A percentile compares a stretch with the other conserved stretches of the same genome.
Evolutionary conservation across 805 yeast genomes (phyloP).

Genomic region (Candida odintsovae): DNA sequence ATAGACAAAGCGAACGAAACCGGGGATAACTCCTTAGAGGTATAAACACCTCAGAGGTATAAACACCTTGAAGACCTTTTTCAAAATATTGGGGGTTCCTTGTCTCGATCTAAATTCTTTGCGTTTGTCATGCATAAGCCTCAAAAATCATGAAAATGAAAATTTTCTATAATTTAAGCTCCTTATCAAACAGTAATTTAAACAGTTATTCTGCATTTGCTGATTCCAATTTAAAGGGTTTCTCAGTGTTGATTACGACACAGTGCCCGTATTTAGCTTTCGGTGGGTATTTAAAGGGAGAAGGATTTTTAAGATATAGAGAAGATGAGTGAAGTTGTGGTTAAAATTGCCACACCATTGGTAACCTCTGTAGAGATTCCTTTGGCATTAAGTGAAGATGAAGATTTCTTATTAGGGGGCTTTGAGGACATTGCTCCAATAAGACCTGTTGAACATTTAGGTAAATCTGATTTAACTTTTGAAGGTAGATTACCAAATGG

Average conservation of each 20-base stretch:
- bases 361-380: neutral
- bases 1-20: too few relatives aligned
- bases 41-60: too few relatives aligned
- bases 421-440: constrained; percentile 29
- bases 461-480: constrained; percentile 32
- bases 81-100: too few relatives aligned
- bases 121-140: neutral
- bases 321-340: neutral
- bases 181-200: too few relatives aligned
- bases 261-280: neutral
- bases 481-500: constrained; percentile 31
- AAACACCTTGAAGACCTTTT: too few relatives aligned
- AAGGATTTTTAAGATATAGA: neutral
- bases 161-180: neutral
- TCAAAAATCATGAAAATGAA: neutral
- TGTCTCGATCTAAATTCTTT: neutral
- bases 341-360: neutral
- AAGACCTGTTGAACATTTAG: constrained; percentile 31
- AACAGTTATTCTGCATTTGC: too few relatives aligned
- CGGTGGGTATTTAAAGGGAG: too few relatives aligned
- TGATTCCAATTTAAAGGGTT: too few relatives aligned
- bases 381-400: neutral
- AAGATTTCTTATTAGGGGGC: neutral
- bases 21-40: too few relatives aligned
- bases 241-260: neutral